Base-by-base conservation (phyloP, 495 filamentous ascomycete genomes). In the Apiosordaria backusii region DNA sequence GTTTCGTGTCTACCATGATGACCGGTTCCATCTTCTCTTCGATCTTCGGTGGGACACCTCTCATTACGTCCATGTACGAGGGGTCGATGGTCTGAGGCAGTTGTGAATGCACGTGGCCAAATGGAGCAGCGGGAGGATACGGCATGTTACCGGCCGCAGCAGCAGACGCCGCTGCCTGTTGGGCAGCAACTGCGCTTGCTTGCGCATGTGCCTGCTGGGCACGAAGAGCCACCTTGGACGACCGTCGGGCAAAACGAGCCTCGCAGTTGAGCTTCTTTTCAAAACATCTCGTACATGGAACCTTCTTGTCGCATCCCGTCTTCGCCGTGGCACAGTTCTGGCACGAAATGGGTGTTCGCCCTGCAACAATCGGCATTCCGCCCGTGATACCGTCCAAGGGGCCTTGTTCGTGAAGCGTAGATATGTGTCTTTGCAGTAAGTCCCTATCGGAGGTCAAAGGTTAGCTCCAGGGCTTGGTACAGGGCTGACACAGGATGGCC, bases 251-350 rank as follows among this genome's bases (percentile, higher is more conserved):
- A 63, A 81, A 86, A 16, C 86, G 76, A 22, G 84, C 73, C 50
- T 79, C 80, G 68, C 86, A 89, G 16, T 75, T 64, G 15, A 88
- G 78, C 69, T 84, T 84, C 70, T 88, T 83, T 25, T 83, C 81
- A 1, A 80, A 72, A 70, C 86, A 88, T 65, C 86, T 77, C 53
- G 80, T 79, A 71, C 86, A 88, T 10, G 87, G 87, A 13, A 86
- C 81, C 72, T 80, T 80, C 74, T 89, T 89, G 70, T 90, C 88
- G 70, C 88, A 90, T n/a, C 83, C 85, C 4, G 86, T 88, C 76
- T 88, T 88, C 23, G 86, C 85, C 67, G 78, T 85, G 19, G 85
- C 83, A 69, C 86, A 88, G 70, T 82, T 83, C 19, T 78, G 76
- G 73, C 86, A 88, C 9, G 86, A 84, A 65, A 88, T 88, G 21